phyloP scores from a whole-genome alignment of 1,139 yeast species.

The Suhomyces choctaworum region DNA sequence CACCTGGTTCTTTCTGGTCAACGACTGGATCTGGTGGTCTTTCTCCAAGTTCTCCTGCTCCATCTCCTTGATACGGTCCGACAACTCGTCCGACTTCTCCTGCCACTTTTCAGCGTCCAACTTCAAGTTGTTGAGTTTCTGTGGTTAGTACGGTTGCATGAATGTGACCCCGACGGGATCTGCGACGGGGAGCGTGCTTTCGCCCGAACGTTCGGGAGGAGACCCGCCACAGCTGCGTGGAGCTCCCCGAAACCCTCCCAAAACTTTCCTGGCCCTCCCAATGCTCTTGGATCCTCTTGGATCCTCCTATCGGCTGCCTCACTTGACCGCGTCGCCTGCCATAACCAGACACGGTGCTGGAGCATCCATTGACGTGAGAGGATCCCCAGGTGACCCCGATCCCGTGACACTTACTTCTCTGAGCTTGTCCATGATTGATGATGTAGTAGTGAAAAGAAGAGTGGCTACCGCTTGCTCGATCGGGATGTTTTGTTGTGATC shows the following conservation, averaged over 20 bases:
- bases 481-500: constrained; percentile 16
- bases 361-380: no score
- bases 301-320: no score
- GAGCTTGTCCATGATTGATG: constrained; percentile 45
- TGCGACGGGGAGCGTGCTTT: no score
- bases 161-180: no score
- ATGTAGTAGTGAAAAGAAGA: constrained; percentile 8
- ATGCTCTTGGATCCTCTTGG: no score
- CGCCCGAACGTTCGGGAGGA: no score
- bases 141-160: constrained; percentile 10
- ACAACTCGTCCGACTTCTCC: constrained; percentile 89
- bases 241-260: no score
- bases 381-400: no score
- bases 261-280: no score
- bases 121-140: constrained; percentile 90
- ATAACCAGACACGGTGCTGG: no score
- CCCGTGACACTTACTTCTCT: constrained; percentile 58
- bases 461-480: constrained; percentile 6
- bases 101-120: constrained; percentile 97
- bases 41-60: constrained; percentile 91
- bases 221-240: no score
- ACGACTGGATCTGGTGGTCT: constrained; percentile 92
- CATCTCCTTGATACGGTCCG: constrained; percentile 77
- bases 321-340: no score
- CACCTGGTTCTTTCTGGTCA: constrained; percentile 87